Evolutionary conservation across 148 eudicot genomes (phyloP).

Genomic region (Camellia japonica): DNA sequence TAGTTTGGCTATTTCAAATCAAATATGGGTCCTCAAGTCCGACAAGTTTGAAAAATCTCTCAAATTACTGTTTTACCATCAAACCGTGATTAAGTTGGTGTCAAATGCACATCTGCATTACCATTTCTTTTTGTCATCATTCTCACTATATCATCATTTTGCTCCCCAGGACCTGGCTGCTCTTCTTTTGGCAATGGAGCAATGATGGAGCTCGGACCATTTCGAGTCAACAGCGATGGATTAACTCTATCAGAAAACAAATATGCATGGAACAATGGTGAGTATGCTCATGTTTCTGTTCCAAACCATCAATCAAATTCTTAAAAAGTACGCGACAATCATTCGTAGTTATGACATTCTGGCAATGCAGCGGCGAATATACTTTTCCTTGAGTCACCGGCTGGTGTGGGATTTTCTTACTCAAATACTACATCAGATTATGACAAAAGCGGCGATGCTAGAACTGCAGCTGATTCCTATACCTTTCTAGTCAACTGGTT

Average conservation of each 20-base stretch:
- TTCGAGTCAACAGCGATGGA: constrained; percentile 34
- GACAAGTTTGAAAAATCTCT: no score
- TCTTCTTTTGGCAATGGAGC: constrained; percentile 41
- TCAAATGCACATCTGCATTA: no score
- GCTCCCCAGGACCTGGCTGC: constrained; percentile 36
- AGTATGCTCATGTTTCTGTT: not conserved
- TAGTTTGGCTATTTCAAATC: no score
- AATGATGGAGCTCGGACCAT: constrained; percentile 44
- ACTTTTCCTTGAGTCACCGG: constrained; percentile 30
- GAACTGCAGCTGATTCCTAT: constrained; percentile 35
- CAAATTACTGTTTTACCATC: not conserved
- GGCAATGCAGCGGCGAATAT: constrained; percentile 33
- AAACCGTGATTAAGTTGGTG: no score
- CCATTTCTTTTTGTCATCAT: not conserved
- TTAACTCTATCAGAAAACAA: constrained; percentile 29
- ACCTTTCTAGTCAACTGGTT: constrained; percentile 37
- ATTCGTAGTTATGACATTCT: not conserved
- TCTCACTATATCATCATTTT: not conserved
- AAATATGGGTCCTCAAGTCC: no score
- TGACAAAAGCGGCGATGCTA: constrained; percentile 21
- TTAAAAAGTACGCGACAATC: not conserved
- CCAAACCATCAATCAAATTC: not conserved
- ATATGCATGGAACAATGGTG: constrained; percentile 43
- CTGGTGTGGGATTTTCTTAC: constrained; percentile 49
- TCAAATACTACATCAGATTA: constrained; percentile 37